Evolutionary conservation across 345 rosid genomes (phyloP), one percentile per base, ranked within the genome.

Genomic region (Conringia planisiliqua): DNA sequence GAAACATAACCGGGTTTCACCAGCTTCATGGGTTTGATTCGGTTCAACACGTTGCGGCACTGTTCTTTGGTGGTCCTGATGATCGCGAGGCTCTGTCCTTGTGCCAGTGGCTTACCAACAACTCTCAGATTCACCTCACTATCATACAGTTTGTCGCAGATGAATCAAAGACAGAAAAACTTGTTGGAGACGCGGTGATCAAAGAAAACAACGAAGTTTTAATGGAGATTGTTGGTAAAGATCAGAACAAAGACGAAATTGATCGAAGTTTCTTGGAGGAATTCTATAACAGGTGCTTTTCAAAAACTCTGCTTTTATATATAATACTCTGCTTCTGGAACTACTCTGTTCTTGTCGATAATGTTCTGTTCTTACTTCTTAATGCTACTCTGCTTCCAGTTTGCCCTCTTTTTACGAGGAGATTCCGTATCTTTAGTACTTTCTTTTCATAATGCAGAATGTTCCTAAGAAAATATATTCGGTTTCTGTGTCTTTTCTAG

Each of bases 11-110:
- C 0, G 97, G 96, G 2, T 86, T 88, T 70, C 94, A 88, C 1
- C 87, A 83, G 50, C 88, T 92, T 48, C 84, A 80, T 17, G 82
- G 83, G 7, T 73, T 73, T 24, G 86, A 78, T 9, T 32, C 69
- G 0, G 79, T 84, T 24, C 98, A 91, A 57, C 83, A 85, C 8
- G 89, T 87, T 2, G 96, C 87, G 6, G 76, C 80, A 4, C 76
- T 91, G 78, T 93, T 93, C 72, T 93, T 93, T 7, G 96, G 94
- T 17, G 98, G 98, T 20, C 83, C 92, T 16, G 98, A 93, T 77
- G 96, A 93, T 68, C 86, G 97, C 10, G 98, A 93, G 81, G 98
- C 98, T 16, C 61, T 93, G 40, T 85, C 97, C 4, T 87, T 88
- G 29, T 83, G 94, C 70, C 84, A 73, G 63, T 80, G 92, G 78